Conservation (phyloP, 768 basidiomycete genomes). For the Termitomyces titanicus region DNA sequence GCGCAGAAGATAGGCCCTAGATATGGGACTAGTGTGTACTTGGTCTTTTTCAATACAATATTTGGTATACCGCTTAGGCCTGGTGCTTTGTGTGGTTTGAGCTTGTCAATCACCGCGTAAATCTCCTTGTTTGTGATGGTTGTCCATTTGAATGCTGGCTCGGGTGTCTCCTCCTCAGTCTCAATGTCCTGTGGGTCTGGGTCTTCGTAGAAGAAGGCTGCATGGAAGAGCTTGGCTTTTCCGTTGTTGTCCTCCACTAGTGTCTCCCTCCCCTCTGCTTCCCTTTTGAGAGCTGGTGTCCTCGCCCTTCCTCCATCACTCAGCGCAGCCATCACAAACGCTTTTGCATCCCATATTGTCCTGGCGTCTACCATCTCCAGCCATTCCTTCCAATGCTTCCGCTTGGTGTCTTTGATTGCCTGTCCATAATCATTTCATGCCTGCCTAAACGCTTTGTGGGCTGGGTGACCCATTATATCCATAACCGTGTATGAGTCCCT, state of each 20-base stretch:
- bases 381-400: conserved; percentile 23
- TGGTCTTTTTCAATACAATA: conserved; percentile 23
- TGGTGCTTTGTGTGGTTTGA: conserved; percentile 33
- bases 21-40: conserved; percentile 19
- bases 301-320: conserved; percentile 23
- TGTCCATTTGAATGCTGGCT: conserved; percentile 14
- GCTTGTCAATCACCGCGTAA: conserved; percentile 16
- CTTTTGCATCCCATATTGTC: conserved; percentile 23
- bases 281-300: conserved; percentile 21
- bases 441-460: conserved; percentile 12
- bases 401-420: conserved; percentile 18
- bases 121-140: conserved; percentile 25
- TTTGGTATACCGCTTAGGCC: conserved; percentile 26
- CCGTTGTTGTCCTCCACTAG: conserved; percentile 18
- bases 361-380: conserved; percentile 15
- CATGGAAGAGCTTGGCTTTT: conserved; percentile 18
- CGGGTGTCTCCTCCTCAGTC: conserved; percentile 22
- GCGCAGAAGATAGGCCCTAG: conserved; percentile 26
- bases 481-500: conserved; percentile 2
- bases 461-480: conserved; percentile 17
- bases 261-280: not conserved
- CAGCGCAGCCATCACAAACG: conserved; percentile 14
- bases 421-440: conserved; percentile 15
- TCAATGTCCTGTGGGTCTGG: not conserved
- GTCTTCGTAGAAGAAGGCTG: conserved; percentile 27